Evolutionary conservation across 2,329 filamentous ascomycete genomes (phyloP), one percentile per base, ranked within the genome.

Genomic region (Xylariaceae sp.): DNA sequence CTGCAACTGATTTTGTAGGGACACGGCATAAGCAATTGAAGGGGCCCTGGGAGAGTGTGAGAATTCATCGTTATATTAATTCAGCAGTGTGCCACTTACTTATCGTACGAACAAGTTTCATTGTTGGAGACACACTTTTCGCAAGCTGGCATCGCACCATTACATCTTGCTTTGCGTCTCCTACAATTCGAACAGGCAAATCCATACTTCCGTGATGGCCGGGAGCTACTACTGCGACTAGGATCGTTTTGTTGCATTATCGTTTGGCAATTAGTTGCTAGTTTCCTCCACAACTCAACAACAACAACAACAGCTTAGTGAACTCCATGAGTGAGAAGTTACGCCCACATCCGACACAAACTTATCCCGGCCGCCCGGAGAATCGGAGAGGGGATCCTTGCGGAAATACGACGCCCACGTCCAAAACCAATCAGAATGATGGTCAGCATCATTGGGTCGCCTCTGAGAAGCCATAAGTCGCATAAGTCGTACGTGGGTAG

Each of bases 181-280:
- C 56, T 58, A 32, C 56, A 55, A 40, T 52, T 55, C 18, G 54
- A 57, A 20, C 54, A 57, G 23, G 54, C 54, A 21, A 57, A 57
- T 20, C 54, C 54, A 50, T 57, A 57, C 19, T 57, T 57, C 26
- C 54, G 50, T 26, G 54, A 44, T 48, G 41, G 48, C 18, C 44
- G 42, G 16, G 54, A 21, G 29, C 37, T 50, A 40, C 37, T 46
- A 40, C 42, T 53, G 32, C 37, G 44, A 50, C 26, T 43, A 20
- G 6, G 16, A 42, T 47, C n/a, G 4, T 19, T 50, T 41, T 41
- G 29, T n/a, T 42, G 32, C 20, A 49, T 55, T 26, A 20, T 45
- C 23, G 12, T 45, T 14, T 45, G 9, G 6, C n/a, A 16, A 23
- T 18, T 23, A 14, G 20, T 45, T 20, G 20, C 20, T 45, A 2